A percentile compares a stretch with the other conserved stretches of the same genome.
These are phyloP conservation scores for Dunaliella salina DNA, from an alignment of 163 green algal genomes.

Conservation along the genomic window DNA sequence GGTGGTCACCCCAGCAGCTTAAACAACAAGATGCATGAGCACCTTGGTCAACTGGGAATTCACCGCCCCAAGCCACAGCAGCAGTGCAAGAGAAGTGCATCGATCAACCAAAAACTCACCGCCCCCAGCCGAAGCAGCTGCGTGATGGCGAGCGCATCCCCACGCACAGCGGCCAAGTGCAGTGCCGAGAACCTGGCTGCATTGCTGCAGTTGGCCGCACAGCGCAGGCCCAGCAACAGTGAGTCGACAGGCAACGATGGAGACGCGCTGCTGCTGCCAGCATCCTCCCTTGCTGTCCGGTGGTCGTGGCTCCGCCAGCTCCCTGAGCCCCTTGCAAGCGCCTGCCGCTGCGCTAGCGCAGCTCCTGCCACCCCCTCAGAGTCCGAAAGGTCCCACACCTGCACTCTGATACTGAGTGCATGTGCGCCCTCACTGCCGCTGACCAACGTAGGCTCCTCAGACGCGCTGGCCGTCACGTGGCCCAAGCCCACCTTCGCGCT, in stretches of 20 bases:
- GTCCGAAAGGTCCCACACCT: neutral
- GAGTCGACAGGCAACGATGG: neutral
- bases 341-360: neutral
- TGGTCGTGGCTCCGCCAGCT: neutral
- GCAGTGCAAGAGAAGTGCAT: no score
- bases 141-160: conserved; percentile 15
- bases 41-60: no score
- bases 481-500: conserved; percentile 10
- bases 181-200: conserved; percentile 53
- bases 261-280: no score
- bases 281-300: neutral
- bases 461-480: neutral
- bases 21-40: no score
- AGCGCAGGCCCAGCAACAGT: conserved; percentile 33
- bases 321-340: neutral
- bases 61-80: neutral
- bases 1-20: no score
- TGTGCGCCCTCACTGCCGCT: neutral
- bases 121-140: conserved; percentile 58
- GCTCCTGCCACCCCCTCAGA: neutral
- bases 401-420: neutral
- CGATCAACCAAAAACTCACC: neutral
- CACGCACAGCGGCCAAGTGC: conserved; percentile 56
- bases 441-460: neutral
- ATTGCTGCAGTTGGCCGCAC: conserved; percentile 62